Percentiles rank a stretch among this genome's conserved stretches.
Conservation (phyloP, 2,329 filamentous ascomycete genomes). For the Capronia americana region DNA sequence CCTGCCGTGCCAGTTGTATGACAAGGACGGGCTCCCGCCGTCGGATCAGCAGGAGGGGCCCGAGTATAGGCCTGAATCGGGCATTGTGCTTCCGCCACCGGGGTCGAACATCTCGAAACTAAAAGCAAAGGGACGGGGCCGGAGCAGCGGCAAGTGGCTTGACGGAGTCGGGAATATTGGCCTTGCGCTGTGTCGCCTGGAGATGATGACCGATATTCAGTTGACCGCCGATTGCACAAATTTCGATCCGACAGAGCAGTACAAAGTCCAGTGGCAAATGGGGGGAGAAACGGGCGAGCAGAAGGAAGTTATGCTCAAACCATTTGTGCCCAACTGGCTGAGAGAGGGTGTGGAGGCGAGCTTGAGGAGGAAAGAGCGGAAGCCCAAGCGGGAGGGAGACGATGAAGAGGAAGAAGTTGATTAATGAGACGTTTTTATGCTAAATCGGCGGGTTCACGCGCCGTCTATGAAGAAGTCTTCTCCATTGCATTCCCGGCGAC, state of each 20-base stretch:
- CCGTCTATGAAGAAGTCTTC: not conserved
- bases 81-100: conserved; percentile 43
- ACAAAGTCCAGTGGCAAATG: conserved; percentile 61
- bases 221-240: conserved; percentile 70
- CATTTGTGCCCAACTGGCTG: conserved; percentile 83
- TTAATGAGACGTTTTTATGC: not conserved
- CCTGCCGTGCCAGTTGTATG: conserved; percentile 78
- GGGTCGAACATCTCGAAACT: conserved; percentile 62
- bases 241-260: conserved; percentile 67
- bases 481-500: not conserved
- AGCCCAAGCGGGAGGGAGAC: conserved; percentile 33
- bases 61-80: conserved; percentile 43
- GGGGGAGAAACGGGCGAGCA: conserved; percentile 42
- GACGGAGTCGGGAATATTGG: conserved; percentile 82
- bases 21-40: conserved; percentile 50
- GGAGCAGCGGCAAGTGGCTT: conserved; percentile 82
- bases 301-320: conserved; percentile 67
- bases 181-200: conserved; percentile 82
- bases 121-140: conserved; percentile 58
- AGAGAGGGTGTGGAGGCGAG: conserved; percentile 45
- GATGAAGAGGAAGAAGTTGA: conserved; percentile 37
- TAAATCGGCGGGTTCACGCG: not conserved
- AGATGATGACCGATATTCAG: conserved; percentile 84
- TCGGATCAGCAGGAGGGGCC: conserved; percentile 53
- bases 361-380: conserved; percentile 36